Conservation (phyloP, 176 grass and related monocot genomes). For the Ananas comosus region DNA sequence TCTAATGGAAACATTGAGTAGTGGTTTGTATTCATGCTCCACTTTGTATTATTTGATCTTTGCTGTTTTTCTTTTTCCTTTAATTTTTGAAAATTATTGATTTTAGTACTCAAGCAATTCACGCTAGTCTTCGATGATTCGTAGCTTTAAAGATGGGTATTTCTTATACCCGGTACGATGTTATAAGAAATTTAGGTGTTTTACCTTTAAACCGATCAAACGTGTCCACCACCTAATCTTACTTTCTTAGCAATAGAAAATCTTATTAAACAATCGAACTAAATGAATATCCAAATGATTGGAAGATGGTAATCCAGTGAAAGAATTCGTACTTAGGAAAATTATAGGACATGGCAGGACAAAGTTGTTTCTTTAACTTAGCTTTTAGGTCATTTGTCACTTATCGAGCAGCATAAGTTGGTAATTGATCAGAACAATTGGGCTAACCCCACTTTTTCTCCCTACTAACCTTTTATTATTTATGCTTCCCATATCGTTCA, state of each 20-base stretch:
- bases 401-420: background rate
- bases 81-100: too few species aligned
- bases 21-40: background rate
- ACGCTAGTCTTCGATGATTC: background rate
- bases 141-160: background rate
- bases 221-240: background rate
- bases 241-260: background rate
- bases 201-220: too few species aligned
- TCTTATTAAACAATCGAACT: too few species aligned
- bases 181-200: too few species aligned
- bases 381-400: background rate
- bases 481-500: too few species aligned
- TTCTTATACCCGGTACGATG: too few species aligned
- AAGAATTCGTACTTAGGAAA: background rate
- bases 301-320: background rate
- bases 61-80: background rate
- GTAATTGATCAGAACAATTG: too few species aligned
- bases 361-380: background rate
- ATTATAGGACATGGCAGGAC: background rate
- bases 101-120: background rate
- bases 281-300: background rate
- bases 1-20: conserved; percentile 3
- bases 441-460: too few species aligned
- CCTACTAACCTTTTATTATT: too few species aligned
- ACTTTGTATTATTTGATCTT: conserved; percentile 2